These are phyloP conservation scores for Bauhinia variegata DNA, from an alignment of 306 rosid species.

Conservation along the genomic window DNA sequence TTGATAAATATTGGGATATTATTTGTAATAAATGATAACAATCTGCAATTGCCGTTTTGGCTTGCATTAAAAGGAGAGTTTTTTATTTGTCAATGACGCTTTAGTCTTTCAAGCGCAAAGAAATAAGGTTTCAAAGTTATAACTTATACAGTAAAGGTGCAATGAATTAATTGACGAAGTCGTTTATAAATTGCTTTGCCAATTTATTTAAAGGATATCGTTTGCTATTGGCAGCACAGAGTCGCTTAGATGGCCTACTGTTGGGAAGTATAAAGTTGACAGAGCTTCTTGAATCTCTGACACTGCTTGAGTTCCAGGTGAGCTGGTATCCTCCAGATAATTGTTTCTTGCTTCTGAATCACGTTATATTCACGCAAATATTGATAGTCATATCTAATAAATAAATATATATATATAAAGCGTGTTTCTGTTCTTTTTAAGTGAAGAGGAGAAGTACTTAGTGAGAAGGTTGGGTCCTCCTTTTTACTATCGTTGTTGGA, in stretches of 20 bases:
- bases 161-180: not conserved
- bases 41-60: too few relatives aligned
- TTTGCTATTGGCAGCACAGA: conserved; percentile 59
- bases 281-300: conserved; percentile 69
- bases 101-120: conserved; percentile 5
- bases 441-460: not conserved
- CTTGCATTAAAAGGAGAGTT: not conserved
- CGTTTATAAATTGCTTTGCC: conserved; percentile 13
- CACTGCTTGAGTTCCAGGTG: conserved; percentile 86
- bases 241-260: conserved; percentile 77
- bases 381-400: not conserved
- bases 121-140: too few relatives aligned
- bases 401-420: too few relatives aligned
- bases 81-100: conserved; percentile 10
- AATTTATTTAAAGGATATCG: conserved; percentile 31
- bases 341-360: conserved; percentile 4
- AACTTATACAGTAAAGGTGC: too few relatives aligned
- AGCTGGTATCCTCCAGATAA: conserved; percentile 26
- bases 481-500: not conserved
- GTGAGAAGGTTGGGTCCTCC: not conserved
- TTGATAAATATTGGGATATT: too few relatives aligned
- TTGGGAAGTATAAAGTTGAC: conserved; percentile 80
- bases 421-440: not conserved
- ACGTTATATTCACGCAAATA: conserved; percentile 1
- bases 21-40: too few relatives aligned